Evolutionary conservation across 805 yeast genomes (phyloP).

Genomic region (Zygotorulaspora chibaensis): DNA sequence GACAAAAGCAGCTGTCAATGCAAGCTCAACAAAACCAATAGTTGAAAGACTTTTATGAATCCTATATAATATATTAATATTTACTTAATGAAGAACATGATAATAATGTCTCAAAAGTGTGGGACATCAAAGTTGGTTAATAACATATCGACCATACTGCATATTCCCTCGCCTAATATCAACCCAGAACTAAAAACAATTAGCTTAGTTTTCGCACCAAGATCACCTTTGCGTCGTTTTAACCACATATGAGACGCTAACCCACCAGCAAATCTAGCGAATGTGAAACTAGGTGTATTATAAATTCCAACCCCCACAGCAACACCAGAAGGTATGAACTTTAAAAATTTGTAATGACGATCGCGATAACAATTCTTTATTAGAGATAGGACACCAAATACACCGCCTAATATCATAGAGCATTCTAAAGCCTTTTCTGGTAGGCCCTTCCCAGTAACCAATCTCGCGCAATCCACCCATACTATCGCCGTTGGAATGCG

Average conservation of each 20-base stretch:
- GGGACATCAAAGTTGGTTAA: slow-evolving; percentile 67
- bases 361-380: slow-evolving; percentile 52
- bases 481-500: slow-evolving; percentile 93
- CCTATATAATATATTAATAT: background rate
- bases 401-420: slow-evolving; percentile 55
- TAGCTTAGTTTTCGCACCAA: slow-evolving; percentile 60
- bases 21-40: slow-evolving; percentile 20
- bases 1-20: slow-evolving; percentile 35
- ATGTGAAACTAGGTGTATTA: slow-evolving; percentile 87
- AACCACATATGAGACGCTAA: slow-evolving; percentile 58
- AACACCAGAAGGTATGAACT: slow-evolving; percentile 84
- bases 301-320: slow-evolving; percentile 97
- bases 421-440: slow-evolving; percentile 72
- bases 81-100: background rate
- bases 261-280: slow-evolving; percentile 92
- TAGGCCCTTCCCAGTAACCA: slow-evolving; percentile 85
- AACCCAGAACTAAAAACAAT: slow-evolving; percentile 89
- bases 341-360: slow-evolving; percentile 37
- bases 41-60: slow-evolving; percentile 1
- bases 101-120: slow-evolving; percentile 37
- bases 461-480: slow-evolving; percentile 93
- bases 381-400: slow-evolving; percentile 67
- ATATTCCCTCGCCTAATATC: slow-evolving; percentile 89
- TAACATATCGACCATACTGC: slow-evolving; percentile 77
- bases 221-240: slow-evolving; percentile 34